phyloP scores from a whole-genome alignment of 306 rosid genomes.

The Urtica urens region DNA sequence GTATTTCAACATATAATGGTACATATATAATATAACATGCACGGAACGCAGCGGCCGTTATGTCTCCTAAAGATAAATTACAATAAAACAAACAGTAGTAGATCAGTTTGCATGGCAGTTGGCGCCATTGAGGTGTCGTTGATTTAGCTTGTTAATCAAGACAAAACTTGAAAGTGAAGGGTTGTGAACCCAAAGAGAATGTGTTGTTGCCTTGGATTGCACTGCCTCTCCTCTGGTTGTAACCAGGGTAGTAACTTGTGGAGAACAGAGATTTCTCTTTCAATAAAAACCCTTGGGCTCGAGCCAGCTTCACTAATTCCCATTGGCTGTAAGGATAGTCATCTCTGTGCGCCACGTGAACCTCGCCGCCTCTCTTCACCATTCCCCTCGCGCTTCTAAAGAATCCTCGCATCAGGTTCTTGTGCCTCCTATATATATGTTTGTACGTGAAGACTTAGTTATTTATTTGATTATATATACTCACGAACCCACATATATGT shows the following conservation, averaged over 20 bases:
- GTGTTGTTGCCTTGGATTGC: neutral
- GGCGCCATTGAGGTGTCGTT: too few species aligned
- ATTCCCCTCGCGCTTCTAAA: conserved; percentile 8
- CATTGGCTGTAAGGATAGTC: conserved; percentile 18
- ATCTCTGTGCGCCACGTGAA: conserved; percentile 21
- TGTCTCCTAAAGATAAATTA: too few species aligned
- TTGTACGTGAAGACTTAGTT: neutral
- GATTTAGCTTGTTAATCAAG: too few species aligned
- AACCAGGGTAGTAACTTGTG: conserved; percentile 11
- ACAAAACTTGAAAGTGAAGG: conserved; percentile 20
- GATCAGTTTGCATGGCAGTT: too few species aligned
- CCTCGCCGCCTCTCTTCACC: conserved; percentile 12
- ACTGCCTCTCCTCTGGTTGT: conserved; percentile 16
- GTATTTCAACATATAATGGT: too few species aligned
- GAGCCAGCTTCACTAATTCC: conserved; percentile 12
- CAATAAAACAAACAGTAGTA: too few species aligned
- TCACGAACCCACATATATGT: neutral
- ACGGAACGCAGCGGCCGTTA: too few species aligned
- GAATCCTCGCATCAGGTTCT: neutral
- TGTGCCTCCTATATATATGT: conserved; percentile 4
- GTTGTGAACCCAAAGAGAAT: conserved; percentile 1
- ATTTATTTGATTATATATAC: too few species aligned
- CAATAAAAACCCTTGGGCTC: conserved; percentile 5
- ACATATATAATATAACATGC: too few species aligned
- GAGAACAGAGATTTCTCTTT: conserved; percentile 4